phyloP scores from a whole-genome alignment of 495 filamentous ascomycete genomes.

The Penicillium salamii region DNA sequence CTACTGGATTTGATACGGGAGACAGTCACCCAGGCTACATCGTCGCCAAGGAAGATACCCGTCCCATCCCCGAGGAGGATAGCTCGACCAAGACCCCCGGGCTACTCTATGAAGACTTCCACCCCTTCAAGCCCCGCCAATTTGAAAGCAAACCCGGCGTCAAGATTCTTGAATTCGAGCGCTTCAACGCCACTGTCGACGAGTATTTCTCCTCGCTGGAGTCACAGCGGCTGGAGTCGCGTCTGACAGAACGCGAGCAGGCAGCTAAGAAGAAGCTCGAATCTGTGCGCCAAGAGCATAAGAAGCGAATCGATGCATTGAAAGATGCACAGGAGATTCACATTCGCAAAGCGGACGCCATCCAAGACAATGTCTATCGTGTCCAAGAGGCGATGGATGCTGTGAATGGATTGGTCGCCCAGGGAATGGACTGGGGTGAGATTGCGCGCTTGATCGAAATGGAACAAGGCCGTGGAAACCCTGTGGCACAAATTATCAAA shows the following conservation, averaged over 20 bases:
- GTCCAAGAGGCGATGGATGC: slow-evolving; percentile 90
- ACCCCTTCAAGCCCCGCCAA: slow-evolving; percentile 86
- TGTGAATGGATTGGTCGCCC: slow-evolving; percentile 80
- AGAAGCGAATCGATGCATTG: slow-evolving; percentile 75
- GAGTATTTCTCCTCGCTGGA: slow-evolving; percentile 97
- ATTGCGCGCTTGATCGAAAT: slow-evolving; percentile 83
- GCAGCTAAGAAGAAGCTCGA: slow-evolving; percentile 80
- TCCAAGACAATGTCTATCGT: slow-evolving; percentile 82
- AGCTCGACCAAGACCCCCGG: slow-evolving; percentile 39
- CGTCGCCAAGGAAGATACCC: slow-evolving; percentile 64
- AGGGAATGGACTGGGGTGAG: slow-evolving; percentile 97
- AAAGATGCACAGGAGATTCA: slow-evolving; percentile 78
- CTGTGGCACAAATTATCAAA: slow-evolving; percentile 83
- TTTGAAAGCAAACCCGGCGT: slow-evolving; percentile 64
- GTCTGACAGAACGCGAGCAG: slow-evolving; percentile 75
- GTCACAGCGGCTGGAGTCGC: slow-evolving; percentile 84
- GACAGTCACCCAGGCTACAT: slow-evolving; percentile 69
- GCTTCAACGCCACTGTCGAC: slow-evolving; percentile 90
- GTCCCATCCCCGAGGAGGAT: slow-evolving; percentile 35
- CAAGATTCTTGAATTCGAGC: slow-evolving; percentile 69
- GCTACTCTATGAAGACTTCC: slow-evolving; percentile 89
- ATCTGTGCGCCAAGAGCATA: slow-evolving; percentile 74
- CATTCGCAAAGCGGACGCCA: slow-evolving; percentile 81
- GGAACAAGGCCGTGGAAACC: slow-evolving; percentile 76
- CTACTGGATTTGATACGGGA: slow-evolving; percentile 40